A percentile compares a stretch with the other conserved stretches of the same genome.
phyloP scores from a whole-genome alignment of 2,329 filamentous ascomycete genomes.

The Anisogramma anomala region DNA sequence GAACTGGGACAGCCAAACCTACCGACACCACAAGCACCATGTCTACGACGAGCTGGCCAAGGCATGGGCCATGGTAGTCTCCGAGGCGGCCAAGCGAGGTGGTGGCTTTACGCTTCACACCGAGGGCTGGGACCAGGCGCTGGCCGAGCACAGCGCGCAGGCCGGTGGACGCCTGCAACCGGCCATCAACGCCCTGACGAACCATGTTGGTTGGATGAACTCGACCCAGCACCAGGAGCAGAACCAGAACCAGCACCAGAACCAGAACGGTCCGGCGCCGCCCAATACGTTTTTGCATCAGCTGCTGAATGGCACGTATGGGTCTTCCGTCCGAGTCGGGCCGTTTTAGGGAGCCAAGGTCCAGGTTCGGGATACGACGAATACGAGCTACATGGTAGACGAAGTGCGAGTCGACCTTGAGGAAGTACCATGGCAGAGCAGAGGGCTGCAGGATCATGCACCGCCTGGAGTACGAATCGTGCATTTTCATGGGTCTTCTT shows the following conservation, averaged over 20 bases:
- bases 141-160: conserved; percentile 77
- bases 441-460: background rate
- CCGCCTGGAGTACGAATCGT: too few relatives aligned
- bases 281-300: conserved; percentile 50
- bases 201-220: conserved; percentile 69
- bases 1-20: conserved; percentile 77
- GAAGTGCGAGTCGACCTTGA: background rate
- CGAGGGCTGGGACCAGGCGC: conserved; percentile 81
- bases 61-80: conserved; percentile 85
- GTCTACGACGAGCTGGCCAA: conserved; percentile 93
- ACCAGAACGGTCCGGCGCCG: conserved; percentile 25
- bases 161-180: conserved; percentile 71
- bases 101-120: conserved; percentile 83
- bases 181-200: conserved; percentile 66
- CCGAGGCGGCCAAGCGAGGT: conserved; percentile 80
- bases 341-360: conserved; percentile 38
- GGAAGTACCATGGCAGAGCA: background rate
- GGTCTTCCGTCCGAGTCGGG: conserved; percentile 50
- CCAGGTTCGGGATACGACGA: background rate
- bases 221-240: conserved; percentile 21
- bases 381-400: too few relatives aligned
- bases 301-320: conserved; percentile 48
- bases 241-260: conserved; percentile 19
- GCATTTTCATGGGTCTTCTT: background rate
- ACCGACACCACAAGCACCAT: conserved; percentile 87